phyloP scores from a whole-genome alignment of 177 flowering plant species.

The Vitis hybrid region DNA sequence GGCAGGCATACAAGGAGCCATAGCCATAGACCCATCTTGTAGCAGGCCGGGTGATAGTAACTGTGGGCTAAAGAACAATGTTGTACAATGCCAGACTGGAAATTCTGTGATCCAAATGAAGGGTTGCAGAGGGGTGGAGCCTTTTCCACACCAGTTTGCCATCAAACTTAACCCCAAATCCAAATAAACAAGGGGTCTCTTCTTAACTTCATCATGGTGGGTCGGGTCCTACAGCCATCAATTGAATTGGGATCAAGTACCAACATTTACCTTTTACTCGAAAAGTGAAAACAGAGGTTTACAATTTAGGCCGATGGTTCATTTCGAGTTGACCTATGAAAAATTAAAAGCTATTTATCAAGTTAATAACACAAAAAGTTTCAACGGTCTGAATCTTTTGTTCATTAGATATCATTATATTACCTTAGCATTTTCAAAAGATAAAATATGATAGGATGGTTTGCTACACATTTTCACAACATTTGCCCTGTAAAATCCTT shows the following conservation, averaged over 20 bases:
- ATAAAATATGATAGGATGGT: too few relatives aligned
- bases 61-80: background rate
- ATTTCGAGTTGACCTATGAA: background rate
- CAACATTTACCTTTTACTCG: constrained; percentile 6
- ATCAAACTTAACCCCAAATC: constrained; percentile 14
- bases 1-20: too few relatives aligned
- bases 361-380: too few relatives aligned
- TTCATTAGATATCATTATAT: too few relatives aligned
- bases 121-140: constrained; percentile 20
- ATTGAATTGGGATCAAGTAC: background rate
- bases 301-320: background rate
- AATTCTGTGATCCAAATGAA: constrained; percentile 10
- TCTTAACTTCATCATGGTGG: background rate
- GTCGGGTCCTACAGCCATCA: constrained; percentile 20
- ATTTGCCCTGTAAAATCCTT: too few relatives aligned
- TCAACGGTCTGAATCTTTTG: too few relatives aligned
- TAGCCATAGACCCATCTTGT: too few relatives aligned
- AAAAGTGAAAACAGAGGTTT: background rate
- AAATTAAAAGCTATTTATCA: too few relatives aligned
- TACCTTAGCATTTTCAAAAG: too few relatives aligned
- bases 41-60: background rate
- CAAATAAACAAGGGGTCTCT: constrained; percentile 3
- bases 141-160: constrained; percentile 17
- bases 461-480: too few relatives aligned
- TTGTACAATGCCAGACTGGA: constrained; percentile 21